Evolutionary conservation across 805 yeast species (phyloP).

Genomic region (Starmerella roubikii): DNA sequence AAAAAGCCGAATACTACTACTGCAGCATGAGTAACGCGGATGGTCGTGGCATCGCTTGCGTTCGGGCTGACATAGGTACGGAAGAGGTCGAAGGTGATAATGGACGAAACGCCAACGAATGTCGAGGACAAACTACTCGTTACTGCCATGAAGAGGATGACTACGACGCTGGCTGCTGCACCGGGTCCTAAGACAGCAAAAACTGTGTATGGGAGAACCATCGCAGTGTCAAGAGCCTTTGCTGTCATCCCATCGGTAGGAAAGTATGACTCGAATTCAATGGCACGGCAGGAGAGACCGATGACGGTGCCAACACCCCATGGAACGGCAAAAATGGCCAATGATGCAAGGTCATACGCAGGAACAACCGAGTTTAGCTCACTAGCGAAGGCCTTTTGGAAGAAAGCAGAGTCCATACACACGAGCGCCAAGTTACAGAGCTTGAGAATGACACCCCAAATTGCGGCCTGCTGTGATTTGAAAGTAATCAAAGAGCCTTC

Average conservation of each 20-base stretch:
- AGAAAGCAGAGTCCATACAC: constrained; percentile 24
- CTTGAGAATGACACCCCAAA: constrained; percentile 28
- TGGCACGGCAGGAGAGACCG: constrained; percentile 31
- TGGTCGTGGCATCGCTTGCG: constrained; percentile 56
- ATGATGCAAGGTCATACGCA: constrained; percentile 33
- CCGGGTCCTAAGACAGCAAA: constrained; percentile 68
- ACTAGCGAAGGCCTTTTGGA: constrained; percentile 34
- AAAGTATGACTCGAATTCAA: constrained; percentile 53
- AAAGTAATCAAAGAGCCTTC: constrained; percentile 31
- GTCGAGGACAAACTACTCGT: constrained; percentile 83
- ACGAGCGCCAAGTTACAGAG: constrained; percentile 21
- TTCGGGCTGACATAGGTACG: constrained; percentile 60
- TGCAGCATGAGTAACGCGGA: constrained; percentile 46
- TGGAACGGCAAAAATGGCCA: constrained; percentile 36
- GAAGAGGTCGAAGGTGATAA: constrained; percentile 68
- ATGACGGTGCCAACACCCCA: constrained; percentile 26
- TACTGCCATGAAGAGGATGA: constrained; percentile 72
- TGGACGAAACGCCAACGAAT: constrained; percentile 67
- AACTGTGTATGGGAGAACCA: constrained; percentile 51
- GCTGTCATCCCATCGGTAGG: constrained; percentile 57
- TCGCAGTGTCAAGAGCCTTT: constrained; percentile 59
- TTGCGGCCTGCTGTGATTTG: constrained; percentile 25
- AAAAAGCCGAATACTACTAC: constrained; percentile 42
- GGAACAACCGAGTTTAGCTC: constrained; percentile 30
- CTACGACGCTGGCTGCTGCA: constrained; percentile 65